phyloP scores from a whole-genome alignment of 495 filamentous ascomycete genomes.

The Podospora sp. region DNA sequence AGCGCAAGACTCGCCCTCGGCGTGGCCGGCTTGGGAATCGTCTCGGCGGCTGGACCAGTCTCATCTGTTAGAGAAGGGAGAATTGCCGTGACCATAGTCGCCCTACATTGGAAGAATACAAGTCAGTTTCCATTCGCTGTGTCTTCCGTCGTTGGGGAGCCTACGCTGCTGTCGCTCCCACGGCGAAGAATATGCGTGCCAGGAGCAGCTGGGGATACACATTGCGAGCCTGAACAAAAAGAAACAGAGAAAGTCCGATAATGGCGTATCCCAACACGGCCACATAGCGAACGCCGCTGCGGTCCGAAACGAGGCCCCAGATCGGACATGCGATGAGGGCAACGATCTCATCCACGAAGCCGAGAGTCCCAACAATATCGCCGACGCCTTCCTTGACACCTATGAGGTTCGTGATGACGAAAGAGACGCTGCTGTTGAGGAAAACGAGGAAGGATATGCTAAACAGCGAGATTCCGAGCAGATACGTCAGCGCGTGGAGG shows the following conservation, averaged over 20 bases:
- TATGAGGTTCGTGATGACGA: slow-evolving; percentile 90
- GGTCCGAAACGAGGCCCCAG: slow-evolving; percentile 92
- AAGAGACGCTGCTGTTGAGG: slow-evolving; percentile 90
- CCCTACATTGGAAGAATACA: slow-evolving; percentile 37
- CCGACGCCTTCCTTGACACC: slow-evolving; percentile 76
- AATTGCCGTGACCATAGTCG: slow-evolving; percentile 97
- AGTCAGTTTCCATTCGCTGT: slow-evolving; percentile 8
- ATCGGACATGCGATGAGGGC: slow-evolving; percentile 86
- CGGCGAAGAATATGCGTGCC: slow-evolving; percentile 81
- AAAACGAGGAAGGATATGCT: slow-evolving; percentile 97
- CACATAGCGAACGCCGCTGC: slow-evolving; percentile 80
- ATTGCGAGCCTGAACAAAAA: slow-evolving; percentile 83
- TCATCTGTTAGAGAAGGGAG: slow-evolving; percentile 79
- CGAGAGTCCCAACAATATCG: slow-evolving; percentile 88
- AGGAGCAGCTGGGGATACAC: slow-evolving; percentile 89
- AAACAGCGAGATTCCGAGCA: slow-evolving; percentile 88
- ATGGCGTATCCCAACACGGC: slow-evolving; percentile 77
- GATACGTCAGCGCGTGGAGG: slow-evolving; percentile 79
- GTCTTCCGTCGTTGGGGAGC: slow-evolving; percentile 25
- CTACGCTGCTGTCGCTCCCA: slow-evolving; percentile 85
- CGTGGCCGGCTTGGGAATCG: slow-evolving; percentile 14
- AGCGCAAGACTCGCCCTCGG: slow-evolving; percentile 43
- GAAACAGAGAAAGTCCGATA: slow-evolving; percentile 71
- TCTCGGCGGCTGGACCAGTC: slow-evolving; percentile 32
- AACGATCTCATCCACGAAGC: slow-evolving; percentile 93